These are phyloP conservation scores for Aspergillus neotritici DNA, from an alignment of 2,329 filamentous ascomycete genomes.

Conservation along the genomic window DNA sequence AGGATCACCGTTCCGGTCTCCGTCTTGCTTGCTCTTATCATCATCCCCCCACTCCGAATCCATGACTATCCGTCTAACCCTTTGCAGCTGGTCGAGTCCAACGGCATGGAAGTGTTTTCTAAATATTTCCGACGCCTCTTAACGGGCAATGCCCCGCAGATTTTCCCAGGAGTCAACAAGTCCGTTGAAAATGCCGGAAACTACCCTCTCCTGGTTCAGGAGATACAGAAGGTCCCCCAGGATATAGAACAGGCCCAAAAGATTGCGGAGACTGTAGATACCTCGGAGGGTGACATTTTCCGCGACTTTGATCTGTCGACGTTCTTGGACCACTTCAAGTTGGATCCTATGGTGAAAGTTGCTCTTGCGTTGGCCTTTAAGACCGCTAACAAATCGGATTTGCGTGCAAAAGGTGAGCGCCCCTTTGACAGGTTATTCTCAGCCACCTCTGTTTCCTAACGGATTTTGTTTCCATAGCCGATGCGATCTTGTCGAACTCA, in stretches of 20 bases:
- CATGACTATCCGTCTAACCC: background rate
- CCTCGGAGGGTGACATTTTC: conserved; percentile 85
- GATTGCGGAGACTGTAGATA: conserved; percentile 90
- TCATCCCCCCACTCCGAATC: too few relatives aligned
- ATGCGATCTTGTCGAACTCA: conserved; percentile 80
- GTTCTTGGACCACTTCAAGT: conserved; percentile 93
- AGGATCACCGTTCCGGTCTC: conserved; percentile 32
- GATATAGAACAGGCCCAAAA: conserved; percentile 78
- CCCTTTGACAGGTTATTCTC: too few relatives aligned
- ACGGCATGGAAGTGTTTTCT: conserved; percentile 98
- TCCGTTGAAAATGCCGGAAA: conserved; percentile 70
- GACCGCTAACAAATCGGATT: conserved; percentile 68
- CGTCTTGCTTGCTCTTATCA: background rate
- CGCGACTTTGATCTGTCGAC: conserved; percentile 93
- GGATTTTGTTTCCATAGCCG: conserved; percentile 52
- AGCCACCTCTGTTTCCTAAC: conserved; percentile 5
- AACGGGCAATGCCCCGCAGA: conserved; percentile 81
- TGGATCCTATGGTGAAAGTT: conserved; percentile 82
- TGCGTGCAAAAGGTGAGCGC: conserved; percentile 77
- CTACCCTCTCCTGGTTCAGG: conserved; percentile 73
- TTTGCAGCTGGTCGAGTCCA: conserved; percentile 78
- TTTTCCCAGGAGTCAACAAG: conserved; percentile 76
- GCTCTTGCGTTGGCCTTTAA: conserved; percentile 86
- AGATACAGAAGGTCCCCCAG: conserved; percentile 79
- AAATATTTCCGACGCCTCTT: conserved; percentile 94